Conservation (phyloP, 176 grass and related monocot species). For the Aegilops bicornis region DNA sequence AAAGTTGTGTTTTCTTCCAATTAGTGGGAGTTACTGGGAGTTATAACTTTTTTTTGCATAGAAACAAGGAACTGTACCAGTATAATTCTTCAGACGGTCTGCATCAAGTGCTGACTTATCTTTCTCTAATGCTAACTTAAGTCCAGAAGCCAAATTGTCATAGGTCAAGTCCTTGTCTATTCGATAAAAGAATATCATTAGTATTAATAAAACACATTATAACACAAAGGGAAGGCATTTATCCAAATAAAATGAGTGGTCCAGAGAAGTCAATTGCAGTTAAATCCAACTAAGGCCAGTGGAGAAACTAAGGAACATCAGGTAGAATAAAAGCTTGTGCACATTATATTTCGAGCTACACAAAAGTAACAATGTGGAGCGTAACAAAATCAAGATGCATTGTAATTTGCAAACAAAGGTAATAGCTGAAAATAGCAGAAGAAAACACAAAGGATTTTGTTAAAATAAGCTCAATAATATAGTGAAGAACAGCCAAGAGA, state of each 20-base stretch:
- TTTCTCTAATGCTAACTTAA: constrained; percentile 81
- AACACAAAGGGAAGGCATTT: background rate
- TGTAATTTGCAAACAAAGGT: background rate
- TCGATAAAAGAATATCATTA: constrained; percentile 3
- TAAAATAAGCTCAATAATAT: background rate
- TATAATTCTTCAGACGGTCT: constrained; percentile 72
- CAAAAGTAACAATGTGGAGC: background rate
- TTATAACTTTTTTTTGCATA: background rate
- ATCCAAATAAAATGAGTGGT: background rate
- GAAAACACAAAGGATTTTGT: background rate
- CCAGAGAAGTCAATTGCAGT: background rate
- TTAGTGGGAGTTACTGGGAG: background rate
- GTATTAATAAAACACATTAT: background rate
- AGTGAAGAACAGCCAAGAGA: background rate
- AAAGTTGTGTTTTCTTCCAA: background rate
- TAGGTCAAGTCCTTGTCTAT: constrained; percentile 91
- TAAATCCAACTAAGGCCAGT: background rate
- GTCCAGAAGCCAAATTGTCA: constrained; percentile 85
- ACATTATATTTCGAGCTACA: background rate
- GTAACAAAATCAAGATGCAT: background rate
- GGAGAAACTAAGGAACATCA: background rate
- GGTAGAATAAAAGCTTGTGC: background rate
- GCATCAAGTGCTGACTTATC: constrained; percentile 84
- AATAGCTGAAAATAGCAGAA: background rate
- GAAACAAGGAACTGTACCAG: constrained; percentile 40